A percentile compares a stretch with the other conserved stretches of the same genome.
Conservation (phyloP, 2,329 filamentous ascomycete species). For the Fusarium oxysporum region DNA sequence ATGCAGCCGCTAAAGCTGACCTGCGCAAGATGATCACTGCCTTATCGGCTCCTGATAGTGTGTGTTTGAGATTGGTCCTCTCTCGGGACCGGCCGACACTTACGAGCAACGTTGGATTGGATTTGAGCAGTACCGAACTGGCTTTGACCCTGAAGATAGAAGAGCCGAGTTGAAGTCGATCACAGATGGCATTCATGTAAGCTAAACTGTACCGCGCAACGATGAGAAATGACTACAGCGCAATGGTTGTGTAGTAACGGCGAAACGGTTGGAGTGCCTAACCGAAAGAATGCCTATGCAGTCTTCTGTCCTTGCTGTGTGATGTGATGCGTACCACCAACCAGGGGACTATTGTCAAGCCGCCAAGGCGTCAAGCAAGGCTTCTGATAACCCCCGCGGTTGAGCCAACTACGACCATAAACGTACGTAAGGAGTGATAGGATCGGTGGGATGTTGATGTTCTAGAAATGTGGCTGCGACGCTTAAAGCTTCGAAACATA, state of each 20-base stretch:
- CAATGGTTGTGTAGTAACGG: not conserved
- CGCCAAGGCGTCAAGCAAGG: constrained; percentile 6
- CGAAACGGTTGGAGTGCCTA: not conserved
- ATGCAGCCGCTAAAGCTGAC: constrained; percentile 34
- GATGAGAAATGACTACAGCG: not conserved
- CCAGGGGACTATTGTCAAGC: constrained; percentile 12
- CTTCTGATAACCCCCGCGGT: constrained; percentile 14
- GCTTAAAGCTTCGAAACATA: constrained; percentile 24
- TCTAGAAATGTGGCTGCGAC: constrained; percentile 39
- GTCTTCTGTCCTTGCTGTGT: constrained; percentile 2
- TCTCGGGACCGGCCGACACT: constrained; percentile 44
- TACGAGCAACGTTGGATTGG: constrained; percentile 33
- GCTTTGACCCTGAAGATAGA: constrained; percentile 17
- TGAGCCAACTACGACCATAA: constrained; percentile 9
- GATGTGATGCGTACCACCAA: constrained; percentile 15
- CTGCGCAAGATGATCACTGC: constrained; percentile 40
- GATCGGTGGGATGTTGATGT: constrained; percentile 13
- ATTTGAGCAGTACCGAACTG: constrained; percentile 32
- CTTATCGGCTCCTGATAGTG: constrained; percentile 26
- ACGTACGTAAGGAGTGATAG: constrained; percentile 2
- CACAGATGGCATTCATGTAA: not conserved
- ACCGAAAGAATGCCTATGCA: constrained; percentile 2
- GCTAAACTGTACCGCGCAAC: not conserved
- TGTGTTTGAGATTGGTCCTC: constrained; percentile 26
- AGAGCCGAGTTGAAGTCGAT: constrained; percentile 14